phyloP scores from a whole-genome alignment of 164 flowering plant species.

The Amborella trichopoda region DNA sequence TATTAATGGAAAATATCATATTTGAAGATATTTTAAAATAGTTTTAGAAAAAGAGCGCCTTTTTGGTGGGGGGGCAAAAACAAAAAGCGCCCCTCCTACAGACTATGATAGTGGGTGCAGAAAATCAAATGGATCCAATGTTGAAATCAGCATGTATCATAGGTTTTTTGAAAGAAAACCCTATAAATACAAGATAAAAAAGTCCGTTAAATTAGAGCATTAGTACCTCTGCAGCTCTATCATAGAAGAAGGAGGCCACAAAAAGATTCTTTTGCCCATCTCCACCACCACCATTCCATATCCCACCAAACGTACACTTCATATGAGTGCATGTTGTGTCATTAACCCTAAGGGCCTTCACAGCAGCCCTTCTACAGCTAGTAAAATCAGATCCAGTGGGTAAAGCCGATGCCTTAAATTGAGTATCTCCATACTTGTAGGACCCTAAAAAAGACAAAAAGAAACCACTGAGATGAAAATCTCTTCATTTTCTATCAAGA shows the following conservation, averaged over 20 bases:
- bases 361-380: slow-evolving; percentile 43
- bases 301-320: slow-evolving; percentile 96
- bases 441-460: slow-evolving; percentile 24
- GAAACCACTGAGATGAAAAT: not conserved
- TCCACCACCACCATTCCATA: slow-evolving; percentile 99
- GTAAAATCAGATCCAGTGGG: slow-evolving; percentile 51
- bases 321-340: slow-evolving; percentile 78
- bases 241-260: slow-evolving; percentile 97
- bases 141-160: too few relatives aligned
- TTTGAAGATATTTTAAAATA: too few relatives aligned
- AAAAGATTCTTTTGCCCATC: slow-evolving; percentile 88
- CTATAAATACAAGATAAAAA: too few relatives aligned
- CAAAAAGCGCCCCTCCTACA: too few relatives aligned
- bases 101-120: too few relatives aligned
- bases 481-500: not conserved
- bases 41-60: too few relatives aligned
- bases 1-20: too few relatives aligned
- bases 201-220: not conserved
- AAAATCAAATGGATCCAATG: too few relatives aligned
- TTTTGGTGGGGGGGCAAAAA: too few relatives aligned
- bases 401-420: slow-evolving; percentile 36
- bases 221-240: slow-evolving; percentile 92
- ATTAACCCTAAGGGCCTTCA: slow-evolving; percentile 65
- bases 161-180: too few relatives aligned
- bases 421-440: slow-evolving; percentile 62